Conservation (phyloP, 1,284 basidiomycete genomes). For the Heliocybe sulcata region DNA sequence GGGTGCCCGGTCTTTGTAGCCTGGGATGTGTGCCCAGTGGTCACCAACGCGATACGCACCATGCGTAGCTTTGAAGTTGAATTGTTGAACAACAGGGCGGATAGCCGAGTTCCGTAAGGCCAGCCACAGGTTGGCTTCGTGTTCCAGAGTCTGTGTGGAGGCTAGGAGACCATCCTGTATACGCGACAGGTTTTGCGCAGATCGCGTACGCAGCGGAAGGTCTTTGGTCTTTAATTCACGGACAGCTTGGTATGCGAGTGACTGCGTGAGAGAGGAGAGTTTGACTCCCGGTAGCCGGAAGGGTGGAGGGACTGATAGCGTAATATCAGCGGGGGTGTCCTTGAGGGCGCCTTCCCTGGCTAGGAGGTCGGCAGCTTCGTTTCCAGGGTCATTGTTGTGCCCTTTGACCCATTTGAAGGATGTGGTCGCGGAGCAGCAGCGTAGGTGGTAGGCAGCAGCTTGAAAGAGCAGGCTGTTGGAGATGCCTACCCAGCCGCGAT, state of each 20-base stretch:
- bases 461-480: slow-evolving; percentile 7
- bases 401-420: slow-evolving; percentile 14
- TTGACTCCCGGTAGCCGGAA: slow-evolving; percentile 16
- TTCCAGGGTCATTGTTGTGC: slow-evolving; percentile 8
- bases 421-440: slow-evolving; percentile 10
- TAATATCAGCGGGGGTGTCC: neutral
- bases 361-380: slow-evolving; percentile 11
- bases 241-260: slow-evolving; percentile 19
- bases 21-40: neutral
- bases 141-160: neutral
- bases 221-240: neutral
- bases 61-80: neutral
- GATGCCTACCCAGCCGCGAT: slow-evolving; percentile 11
- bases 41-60: neutral
- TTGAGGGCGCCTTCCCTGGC: slow-evolving; percentile 12
- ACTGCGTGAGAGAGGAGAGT: slow-evolving; percentile 18
- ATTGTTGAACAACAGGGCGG: neutral
- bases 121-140: neutral
- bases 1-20: neutral
- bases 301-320: slow-evolving; percentile 4
- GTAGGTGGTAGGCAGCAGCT: slow-evolving; percentile 2
- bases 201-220: neutral
- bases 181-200: neutral
- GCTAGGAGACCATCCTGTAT: neutral
- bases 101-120: neutral